A percentile compares a stretch with the other conserved stretches of the same genome.
Conservation (phyloP, 2,329 filamentous ascomycete species). For the Monosporascus sp. region DNA sequence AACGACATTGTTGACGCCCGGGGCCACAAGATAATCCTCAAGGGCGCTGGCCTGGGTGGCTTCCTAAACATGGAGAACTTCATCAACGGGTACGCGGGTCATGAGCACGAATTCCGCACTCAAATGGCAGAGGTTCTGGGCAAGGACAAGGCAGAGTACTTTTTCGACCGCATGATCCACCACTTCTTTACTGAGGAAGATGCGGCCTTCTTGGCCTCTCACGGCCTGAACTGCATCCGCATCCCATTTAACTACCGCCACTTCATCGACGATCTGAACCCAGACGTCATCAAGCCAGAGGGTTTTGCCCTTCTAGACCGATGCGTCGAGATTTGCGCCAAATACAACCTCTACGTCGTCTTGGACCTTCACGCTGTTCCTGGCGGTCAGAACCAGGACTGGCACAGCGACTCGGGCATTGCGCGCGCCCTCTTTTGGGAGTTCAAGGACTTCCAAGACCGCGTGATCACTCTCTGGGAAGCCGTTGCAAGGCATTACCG, state of each 20-base stretch:
- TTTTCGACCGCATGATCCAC: constrained; percentile 49
- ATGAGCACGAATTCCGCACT: constrained; percentile 47
- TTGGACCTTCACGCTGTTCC: constrained; percentile 37
- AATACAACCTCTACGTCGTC: constrained; percentile 34
- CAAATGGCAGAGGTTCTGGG: constrained; percentile 48
- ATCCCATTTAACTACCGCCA: constrained; percentile 54
- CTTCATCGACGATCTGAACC: constrained; percentile 45
- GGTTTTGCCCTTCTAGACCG: constrained; percentile 44
- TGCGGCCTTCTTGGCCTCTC: constrained; percentile 48
- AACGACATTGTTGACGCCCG: constrained; percentile 32
- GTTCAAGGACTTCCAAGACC: constrained; percentile 36
- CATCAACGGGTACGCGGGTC: constrained; percentile 53
- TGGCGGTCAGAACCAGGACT: constrained; percentile 27
- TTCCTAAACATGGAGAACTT: constrained; percentile 47
- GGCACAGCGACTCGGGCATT: constrained; percentile 23
- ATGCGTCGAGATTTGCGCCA: constrained; percentile 36
- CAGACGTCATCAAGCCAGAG: constrained; percentile 36
- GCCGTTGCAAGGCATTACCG: constrained; percentile 16
- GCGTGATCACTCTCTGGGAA: constrained; percentile 34
- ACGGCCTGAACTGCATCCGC: constrained; percentile 53
- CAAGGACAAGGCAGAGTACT: constrained; percentile 49
- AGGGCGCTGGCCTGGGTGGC: constrained; percentile 34
- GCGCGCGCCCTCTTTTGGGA: constrained; percentile 37
- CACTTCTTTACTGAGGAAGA: constrained; percentile 53
- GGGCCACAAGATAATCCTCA: constrained; percentile 36